Evolutionary conservation across 495 filamentous ascomycete species (phyloP).

Genomic region (Talaromyces proteolyticus): DNA sequence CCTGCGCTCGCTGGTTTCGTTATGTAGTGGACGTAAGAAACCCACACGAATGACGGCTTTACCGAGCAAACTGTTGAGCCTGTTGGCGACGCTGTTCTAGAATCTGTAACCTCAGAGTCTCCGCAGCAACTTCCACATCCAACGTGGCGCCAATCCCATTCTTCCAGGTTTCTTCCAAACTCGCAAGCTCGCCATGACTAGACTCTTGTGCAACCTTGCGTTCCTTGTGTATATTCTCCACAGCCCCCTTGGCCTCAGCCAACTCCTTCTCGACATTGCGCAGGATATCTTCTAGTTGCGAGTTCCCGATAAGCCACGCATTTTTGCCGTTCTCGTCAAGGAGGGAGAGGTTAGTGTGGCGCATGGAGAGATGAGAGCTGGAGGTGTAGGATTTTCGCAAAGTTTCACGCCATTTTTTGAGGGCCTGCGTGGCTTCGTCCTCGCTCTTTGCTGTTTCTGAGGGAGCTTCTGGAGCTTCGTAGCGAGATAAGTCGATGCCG

Average conservation of each 20-base stretch:
- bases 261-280: constrained; percentile 72
- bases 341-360: constrained; percentile 64
- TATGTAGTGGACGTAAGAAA: too few species aligned
- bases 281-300: constrained; percentile 68
- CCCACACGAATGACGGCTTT: constrained; percentile 8
- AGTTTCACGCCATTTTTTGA: constrained; percentile 32
- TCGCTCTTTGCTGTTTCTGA: constrained; percentile 23
- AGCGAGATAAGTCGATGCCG: constrained; percentile 75
- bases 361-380: constrained; percentile 57
- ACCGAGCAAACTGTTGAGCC: constrained; percentile 17
- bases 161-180: constrained; percentile 69
- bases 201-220: constrained; percentile 66
- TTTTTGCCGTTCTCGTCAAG: constrained; percentile 81
- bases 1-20: too few species aligned
- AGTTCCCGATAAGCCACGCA: constrained; percentile 83
- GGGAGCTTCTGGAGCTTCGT: constrained; percentile 59
- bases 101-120: constrained; percentile 60
- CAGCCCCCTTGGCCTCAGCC: constrained; percentile 52
- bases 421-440: constrained; percentile 15
- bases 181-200: constrained; percentile 58
- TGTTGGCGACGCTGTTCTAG: constrained; percentile 44
- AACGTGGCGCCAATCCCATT: constrained; percentile 63
- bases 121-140: constrained; percentile 70
- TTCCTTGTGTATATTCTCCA: constrained; percentile 65
- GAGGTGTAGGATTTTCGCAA: constrained; percentile 52